These are phyloP conservation scores for Trichoderma brevicompactum DNA, from an alignment of 2,329 filamentous ascomycete genomes.

Conservation along the genomic window DNA sequence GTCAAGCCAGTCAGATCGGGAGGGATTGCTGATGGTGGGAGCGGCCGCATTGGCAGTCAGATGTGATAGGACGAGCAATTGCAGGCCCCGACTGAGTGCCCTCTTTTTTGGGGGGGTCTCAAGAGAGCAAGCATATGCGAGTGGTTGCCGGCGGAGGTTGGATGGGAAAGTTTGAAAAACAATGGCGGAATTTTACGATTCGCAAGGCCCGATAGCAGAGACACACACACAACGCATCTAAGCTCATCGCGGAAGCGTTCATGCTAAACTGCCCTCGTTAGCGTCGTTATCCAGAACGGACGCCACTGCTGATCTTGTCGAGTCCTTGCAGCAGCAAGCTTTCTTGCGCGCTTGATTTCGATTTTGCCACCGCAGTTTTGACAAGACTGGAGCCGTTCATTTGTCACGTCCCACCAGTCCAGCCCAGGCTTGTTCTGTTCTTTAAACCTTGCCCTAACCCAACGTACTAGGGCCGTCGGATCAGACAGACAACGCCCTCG, in stretches of 20 bases:
- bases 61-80: conserved; percentile 5
- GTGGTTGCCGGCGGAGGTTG: too few species aligned
- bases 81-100: not conserved
- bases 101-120: too few species aligned
- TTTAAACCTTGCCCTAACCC: not conserved
- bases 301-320: conserved; percentile 24
- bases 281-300: not conserved
- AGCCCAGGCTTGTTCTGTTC: not conserved
- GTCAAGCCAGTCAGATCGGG: conserved; percentile 24
- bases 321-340: conserved; percentile 7
- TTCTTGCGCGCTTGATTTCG: conserved; percentile 1
- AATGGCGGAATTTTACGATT: not conserved
- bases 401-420: not conserved
- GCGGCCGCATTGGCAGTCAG: conserved; percentile 11
- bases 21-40: not conserved
- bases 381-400: conserved; percentile 5
- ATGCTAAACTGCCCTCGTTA: conserved; percentile 1
- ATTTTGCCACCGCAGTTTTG: conserved; percentile 22
- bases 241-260: conserved; percentile 12
- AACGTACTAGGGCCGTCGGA: not conserved
- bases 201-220: conserved; percentile 18
- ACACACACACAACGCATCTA: not conserved
- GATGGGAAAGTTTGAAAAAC: conserved; percentile 5
- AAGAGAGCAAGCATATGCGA: too few species aligned
- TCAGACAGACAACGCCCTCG: not conserved